Base-by-base conservation (phyloP, 345 rosid species). In the Salix purpurea region DNA sequence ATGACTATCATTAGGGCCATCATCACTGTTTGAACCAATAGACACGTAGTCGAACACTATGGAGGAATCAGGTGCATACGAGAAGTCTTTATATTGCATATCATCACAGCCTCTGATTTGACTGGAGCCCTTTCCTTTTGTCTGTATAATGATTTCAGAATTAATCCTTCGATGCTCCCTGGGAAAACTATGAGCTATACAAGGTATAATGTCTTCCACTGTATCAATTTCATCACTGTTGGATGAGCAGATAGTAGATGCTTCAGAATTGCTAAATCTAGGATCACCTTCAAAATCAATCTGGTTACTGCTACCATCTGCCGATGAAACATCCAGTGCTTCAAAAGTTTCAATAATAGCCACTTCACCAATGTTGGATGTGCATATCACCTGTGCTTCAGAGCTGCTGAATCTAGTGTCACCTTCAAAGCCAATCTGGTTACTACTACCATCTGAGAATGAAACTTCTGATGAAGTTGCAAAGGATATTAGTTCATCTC, bases 1-100 rank as follows among this genome's bases (percentile, higher is more conserved):
- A 56, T 28, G 60, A 28, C 75, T 54, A 81, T 70, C 76, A 74
- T 74, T 39, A 58, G 36, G 52, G 54, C 79, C 39, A 36, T 34
- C 78, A 69, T 78, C 77, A 61, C 81, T 73, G 75, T 77, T 77
- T 69, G 85, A 84, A 68, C 82, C 72, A 69, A 72, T 46, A 50
- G 83, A 83, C 67, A 68, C 61, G 11, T 79, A 74, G 79, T 84
- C 85, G 71, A 48, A 69, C 69, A 52, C 70, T 21, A 70, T 62
- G 67, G 81, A 76, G 74, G 81, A 79, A 65, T 74, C 81, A 74
- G 39, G 76, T 68, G 44, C 21, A 24, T 58, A 76, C 7, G 83
- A 73, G 54, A 79, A 78, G 70, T 69, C 77, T 36, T 72, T 73
- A 10, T 52, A 74, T 40, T 70, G 32, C 64, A 50, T 70, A 26